A percentile compares a stretch with the other conserved stretches of the same genome.
Conservation (phyloP, 345 rosid genomes). For the Salix exigua region DNA sequence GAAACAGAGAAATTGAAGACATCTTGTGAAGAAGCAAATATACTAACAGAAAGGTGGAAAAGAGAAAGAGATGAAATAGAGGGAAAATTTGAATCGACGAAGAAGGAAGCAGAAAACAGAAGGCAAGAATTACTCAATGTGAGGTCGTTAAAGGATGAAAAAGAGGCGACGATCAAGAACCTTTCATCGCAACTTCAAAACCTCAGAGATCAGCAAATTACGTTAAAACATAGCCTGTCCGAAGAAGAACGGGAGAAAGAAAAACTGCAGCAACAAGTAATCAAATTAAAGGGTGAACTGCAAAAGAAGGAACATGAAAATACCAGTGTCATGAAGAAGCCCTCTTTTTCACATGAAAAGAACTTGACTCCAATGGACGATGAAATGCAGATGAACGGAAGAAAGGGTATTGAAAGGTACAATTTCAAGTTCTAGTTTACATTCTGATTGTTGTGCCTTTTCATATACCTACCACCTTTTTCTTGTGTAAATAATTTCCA, state of each 20-base stretch:
- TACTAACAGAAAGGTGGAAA: constrained; percentile 44
- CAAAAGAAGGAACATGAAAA: constrained; percentile 50
- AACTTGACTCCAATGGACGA: constrained; percentile 2
- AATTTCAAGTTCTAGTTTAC: constrained; percentile 7
- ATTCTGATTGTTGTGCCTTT: constrained; percentile 9
- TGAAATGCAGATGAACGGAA: constrained; percentile 5
- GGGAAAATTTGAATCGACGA: constrained; percentile 39
- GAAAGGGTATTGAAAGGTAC: constrained; percentile 33
- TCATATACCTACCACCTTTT: neutral
- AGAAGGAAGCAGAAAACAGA: constrained; percentile 47
- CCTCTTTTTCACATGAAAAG: constrained; percentile 7
- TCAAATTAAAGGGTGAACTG: constrained; percentile 44
- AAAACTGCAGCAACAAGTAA: constrained; percentile 47
- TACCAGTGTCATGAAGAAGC: constrained; percentile 9
- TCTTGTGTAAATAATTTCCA: neutral
- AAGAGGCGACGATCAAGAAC: constrained; percentile 41
- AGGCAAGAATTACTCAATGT: constrained; percentile 42
- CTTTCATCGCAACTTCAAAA: constrained; percentile 50
- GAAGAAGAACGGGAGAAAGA: constrained; percentile 63
- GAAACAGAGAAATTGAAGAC: constrained; percentile 24
- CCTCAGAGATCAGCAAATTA: constrained; percentile 40
- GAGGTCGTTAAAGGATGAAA: constrained; percentile 52
- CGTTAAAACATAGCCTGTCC: constrained; percentile 43
- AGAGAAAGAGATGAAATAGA: constrained; percentile 50
- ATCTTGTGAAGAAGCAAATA: constrained; percentile 43